These are phyloP conservation scores for Thalassiosira exigua DNA, from an alignment of 352 stramenopile genomes.

Conservation along the genomic window DNA sequence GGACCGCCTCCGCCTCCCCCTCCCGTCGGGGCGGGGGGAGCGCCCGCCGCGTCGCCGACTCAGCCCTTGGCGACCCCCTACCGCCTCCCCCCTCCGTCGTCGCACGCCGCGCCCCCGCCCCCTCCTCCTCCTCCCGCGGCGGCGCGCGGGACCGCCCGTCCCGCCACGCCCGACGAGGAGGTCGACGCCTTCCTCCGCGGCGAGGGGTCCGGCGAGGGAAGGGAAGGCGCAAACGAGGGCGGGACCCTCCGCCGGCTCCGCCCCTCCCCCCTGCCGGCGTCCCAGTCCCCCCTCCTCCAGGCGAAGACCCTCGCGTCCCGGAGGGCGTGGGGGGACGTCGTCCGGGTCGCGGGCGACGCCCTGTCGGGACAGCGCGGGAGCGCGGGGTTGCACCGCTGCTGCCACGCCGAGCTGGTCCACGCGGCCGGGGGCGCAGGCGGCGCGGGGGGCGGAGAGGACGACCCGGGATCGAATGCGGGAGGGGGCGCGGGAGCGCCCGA, in stretches of 20 bases:
- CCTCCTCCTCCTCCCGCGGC: conserved; percentile 13
- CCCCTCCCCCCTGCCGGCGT: conserved; percentile 48
- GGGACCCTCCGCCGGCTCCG: not conserved
- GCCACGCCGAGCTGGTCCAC: not conserved
- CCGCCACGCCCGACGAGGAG: conserved; percentile 56
- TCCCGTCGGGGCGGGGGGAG: not conserved
- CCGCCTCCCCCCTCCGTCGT: too few species aligned
- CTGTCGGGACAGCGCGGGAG: too few species aligned
- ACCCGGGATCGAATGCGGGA: too few species aligned
- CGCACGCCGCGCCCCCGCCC: not conserved
- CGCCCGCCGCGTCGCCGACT: conserved; percentile 13
- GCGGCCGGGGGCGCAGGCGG: too few species aligned
- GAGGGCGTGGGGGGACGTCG: conserved; percentile 75
- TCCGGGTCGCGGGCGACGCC: conserved; percentile 54
- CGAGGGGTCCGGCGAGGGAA: not conserved
- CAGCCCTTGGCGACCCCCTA: too few species aligned
- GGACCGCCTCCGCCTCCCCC: not conserved
- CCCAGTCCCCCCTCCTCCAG: conserved; percentile 39
- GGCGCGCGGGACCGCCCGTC: not conserved
- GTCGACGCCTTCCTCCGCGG: conserved; percentile 66
- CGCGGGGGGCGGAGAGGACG: too few species aligned
- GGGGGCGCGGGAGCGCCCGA: not conserved
- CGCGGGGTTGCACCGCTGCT: not conserved
- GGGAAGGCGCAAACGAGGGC: too few species aligned
- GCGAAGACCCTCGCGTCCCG: conserved; percentile 55